Base-by-base conservation (phyloP, 2,329 filamentous ascomycete species). In the Stagonosporopsis cucurbitacearum region DNA sequence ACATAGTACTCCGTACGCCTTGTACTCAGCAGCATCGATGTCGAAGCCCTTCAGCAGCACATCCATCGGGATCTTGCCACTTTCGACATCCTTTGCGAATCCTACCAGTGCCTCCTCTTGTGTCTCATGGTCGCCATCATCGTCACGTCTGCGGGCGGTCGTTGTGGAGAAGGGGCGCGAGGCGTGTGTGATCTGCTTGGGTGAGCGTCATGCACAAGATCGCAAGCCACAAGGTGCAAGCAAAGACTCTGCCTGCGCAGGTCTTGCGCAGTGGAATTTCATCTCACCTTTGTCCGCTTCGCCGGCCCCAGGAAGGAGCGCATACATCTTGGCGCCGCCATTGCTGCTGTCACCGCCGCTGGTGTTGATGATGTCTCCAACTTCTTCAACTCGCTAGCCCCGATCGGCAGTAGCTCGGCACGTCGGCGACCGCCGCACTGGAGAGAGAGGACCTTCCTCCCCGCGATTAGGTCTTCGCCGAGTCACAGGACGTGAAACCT, bases 241-340 rank as follows among this genome's bases (percentile, higher is more conserved):
- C 41, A 32, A 26, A 3, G 20, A 15, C 25, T 11, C 25, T n/a
- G 35, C 35, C 12, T 4, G n/a, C 23, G 23, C 32, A 32, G 15
- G 5, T 5, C 4, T n/a, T 5, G 11, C 22, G 25, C 20, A 25
- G 17, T 13, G 6, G 36, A 19, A 19, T 22, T 6, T 37, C 35
- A 47, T 47, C 65, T 50, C 58, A 80, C 79, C 69, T 74, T 77
- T 35, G 76, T 61, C 60, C 79, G 71, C 70, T 80, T 81, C 23
- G 71, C 70, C 17, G 77, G 69, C 60, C 75, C 73, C 58, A 78
- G 62, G 6, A 80, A 71, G 45, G 79, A 78, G 66, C 78, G 72
- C 60, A 75, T 66, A 72, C 76, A 79, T 61, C 75, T 66, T 50
- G 78, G 77, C 57, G 73, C 68, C 53, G 80, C 76, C 79, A 81